Percentiles rank a stretch among this genome's conserved stretches.
phyloP scores from a whole-genome alignment of 2,329 filamentous ascomycete species.

The Colletotrichum sidae region DNA sequence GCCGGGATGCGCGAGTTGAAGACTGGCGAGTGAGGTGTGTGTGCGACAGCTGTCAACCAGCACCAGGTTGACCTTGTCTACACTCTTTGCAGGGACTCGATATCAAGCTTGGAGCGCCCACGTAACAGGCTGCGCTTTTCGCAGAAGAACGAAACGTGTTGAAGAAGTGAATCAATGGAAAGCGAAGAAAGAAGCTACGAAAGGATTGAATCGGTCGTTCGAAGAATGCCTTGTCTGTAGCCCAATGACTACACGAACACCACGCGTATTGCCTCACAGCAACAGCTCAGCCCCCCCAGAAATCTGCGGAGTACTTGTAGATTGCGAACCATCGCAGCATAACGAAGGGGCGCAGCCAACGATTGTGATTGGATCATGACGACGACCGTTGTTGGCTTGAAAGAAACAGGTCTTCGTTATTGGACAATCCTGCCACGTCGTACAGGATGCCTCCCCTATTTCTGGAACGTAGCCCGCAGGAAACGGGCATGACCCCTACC shows the following conservation, averaged over 20 bases:
- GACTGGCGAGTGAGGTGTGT: neutral
- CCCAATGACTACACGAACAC: too few relatives aligned
- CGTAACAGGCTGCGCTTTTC: too few relatives aligned
- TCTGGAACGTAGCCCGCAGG: constrained; percentile 26
- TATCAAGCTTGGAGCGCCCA: constrained; percentile 4
- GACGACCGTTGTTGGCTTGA: constrained; percentile 28
- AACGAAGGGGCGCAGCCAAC: constrained; percentile 15
- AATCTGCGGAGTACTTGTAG: constrained; percentile 14
- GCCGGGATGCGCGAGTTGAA: constrained; percentile 4
- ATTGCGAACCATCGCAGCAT: constrained; percentile 35
- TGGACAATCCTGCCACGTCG: constrained; percentile 22
- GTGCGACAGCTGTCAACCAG: constrained; percentile 2
- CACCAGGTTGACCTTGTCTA: constrained; percentile 11
- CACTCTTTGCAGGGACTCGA: constrained; percentile 1
- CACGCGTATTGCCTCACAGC: too few relatives aligned
- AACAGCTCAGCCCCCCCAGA: constrained; percentile 33
- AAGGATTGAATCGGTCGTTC: neutral
- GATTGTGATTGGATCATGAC: constrained; percentile 36
- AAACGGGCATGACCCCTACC: constrained; percentile 30
- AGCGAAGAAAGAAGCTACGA: too few relatives aligned
- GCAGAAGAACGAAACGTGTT: too few relatives aligned
- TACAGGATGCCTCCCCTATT: constrained; percentile 35
- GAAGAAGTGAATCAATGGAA: too few relatives aligned
- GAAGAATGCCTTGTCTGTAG: neutral
- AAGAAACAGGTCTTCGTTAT: constrained; percentile 30